These are phyloP conservation scores for Sisymbrium irio DNA, from an alignment of 345 rosid species.

Conservation along the genomic window DNA sequence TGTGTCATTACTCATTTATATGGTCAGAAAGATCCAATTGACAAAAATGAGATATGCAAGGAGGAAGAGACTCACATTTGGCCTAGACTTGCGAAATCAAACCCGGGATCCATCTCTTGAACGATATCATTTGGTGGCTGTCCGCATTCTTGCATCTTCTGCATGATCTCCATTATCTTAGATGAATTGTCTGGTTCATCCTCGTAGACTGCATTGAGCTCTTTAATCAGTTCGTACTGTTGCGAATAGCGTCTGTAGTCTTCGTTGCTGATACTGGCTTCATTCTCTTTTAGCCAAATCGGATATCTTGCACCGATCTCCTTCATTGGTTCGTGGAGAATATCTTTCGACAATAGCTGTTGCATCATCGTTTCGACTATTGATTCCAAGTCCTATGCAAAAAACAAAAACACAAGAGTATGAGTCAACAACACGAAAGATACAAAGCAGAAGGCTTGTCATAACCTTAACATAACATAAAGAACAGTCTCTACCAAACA, in stretches of 20 bases:
- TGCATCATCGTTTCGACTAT: conserved; percentile 97
- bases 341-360: conserved; percentile 85
- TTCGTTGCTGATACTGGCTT: conserved; percentile 57
- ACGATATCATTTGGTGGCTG: conserved; percentile 94
- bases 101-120: conserved; percentile 84
- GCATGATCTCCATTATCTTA: conserved; percentile 89
- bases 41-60: background rate
- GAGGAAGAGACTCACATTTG: conserved; percentile 57
- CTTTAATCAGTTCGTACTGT: conserved; percentile 67
- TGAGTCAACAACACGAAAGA: background rate
- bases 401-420: background rate
- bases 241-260: conserved; percentile 64
- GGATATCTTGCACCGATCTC: conserved; percentile 88
- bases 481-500: background rate
- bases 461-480: background rate
- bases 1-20: background rate
- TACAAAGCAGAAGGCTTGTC: background rate
- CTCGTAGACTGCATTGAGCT: conserved; percentile 77
- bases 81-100: conserved; percentile 70
- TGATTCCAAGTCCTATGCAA: conserved; percentile 76
- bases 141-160: conserved; percentile 98
- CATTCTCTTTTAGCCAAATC: conserved; percentile 80
- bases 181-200: conserved; percentile 63
- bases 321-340: conserved; percentile 90
- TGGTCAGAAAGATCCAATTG: background rate